Base-by-base conservation (phyloP, 345 rosid genomes). In the Eucalyptus melliodora region DNA sequence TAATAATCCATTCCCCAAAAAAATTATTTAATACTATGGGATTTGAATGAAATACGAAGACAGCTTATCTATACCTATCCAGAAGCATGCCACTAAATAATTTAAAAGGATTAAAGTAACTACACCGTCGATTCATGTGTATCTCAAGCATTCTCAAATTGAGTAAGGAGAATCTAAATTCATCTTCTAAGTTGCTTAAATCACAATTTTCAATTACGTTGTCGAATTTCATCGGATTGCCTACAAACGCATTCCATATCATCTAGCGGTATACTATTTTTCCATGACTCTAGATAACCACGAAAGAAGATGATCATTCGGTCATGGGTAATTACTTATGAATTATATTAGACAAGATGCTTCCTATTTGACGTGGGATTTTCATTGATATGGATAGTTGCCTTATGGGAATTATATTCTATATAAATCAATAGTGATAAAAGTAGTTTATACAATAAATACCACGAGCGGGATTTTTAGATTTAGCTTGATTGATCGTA, bases 191-290 rank as follows among this genome's bases (percentile, higher is more conserved):
- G 23, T 37, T 9, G 45, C 15, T 19, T 11, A 26, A 72, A 6
- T 19, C 2, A 4, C 45, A 34, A 17, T 72, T 72, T 34, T 37
- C 44, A 5, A 72, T 77, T n/a, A 3, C 37, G 0, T 65, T n/a
- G 16, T 7, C 1, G 11, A 65, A 65, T 65, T 65, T n/a, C 16
- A n/a, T 30, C 1, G 6, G 5, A n/a, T 65, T 8, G 10, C 16
- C 16, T n/a, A 65, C 6, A 0, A 7, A 14, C 5, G 3, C 9
- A 16, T 65, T 2, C 19, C 3, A 1, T n/a, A 65, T 65, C 5
- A 65, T 8, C 19, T 2, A 15, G 19, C 2, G 6, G 37, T n/a
- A 14, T 16, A 15, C 17, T n/a, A 65, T 65, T 53, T 53, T 12
- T 16, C 27, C 34, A 12, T 30, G n/a, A 60, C n/a, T 60, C 67